phyloP scores from a whole-genome alignment of 78 protist genomes.

The Protostelium mycophagum region DNA sequence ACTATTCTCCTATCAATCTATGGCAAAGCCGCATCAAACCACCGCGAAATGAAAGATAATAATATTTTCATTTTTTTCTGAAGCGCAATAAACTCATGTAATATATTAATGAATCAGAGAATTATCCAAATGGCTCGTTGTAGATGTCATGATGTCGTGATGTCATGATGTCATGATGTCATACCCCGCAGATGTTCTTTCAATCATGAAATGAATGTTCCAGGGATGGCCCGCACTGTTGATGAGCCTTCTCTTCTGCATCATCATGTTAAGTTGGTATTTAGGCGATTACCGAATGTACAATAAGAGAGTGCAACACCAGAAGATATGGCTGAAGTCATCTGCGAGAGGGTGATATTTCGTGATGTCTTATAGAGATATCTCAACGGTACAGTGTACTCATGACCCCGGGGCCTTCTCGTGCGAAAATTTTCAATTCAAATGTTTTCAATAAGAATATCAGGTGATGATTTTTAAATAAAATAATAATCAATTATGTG shows the following conservation, averaged over 20 bases:
- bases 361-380: not conserved
- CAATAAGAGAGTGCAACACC: not conserved
- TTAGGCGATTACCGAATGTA: not conserved
- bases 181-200: too few relatives aligned
- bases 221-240: not conserved
- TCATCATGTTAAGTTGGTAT: not conserved
- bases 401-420: not conserved
- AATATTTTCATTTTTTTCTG: too few relatives aligned
- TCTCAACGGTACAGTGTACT: not conserved
- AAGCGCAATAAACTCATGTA: too few relatives aligned
- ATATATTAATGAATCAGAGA: too few relatives aligned
- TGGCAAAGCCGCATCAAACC: too few relatives aligned
- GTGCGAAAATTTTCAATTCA: not conserved
- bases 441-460: too few relatives aligned
- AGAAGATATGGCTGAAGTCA: not conserved
- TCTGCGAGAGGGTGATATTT: not conserved
- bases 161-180: not conserved
- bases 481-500: too few relatives aligned
- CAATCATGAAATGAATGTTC: too few relatives aligned
- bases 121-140: too few relatives aligned
- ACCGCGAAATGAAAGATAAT: too few relatives aligned
- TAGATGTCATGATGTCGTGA: not conserved
- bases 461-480: too few relatives aligned
- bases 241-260: not conserved
- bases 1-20: too few relatives aligned